Evolutionary conservation across 1,284 basidiomycete species (phyloP).

Genomic region (Moniliophthora roreri): DNA sequence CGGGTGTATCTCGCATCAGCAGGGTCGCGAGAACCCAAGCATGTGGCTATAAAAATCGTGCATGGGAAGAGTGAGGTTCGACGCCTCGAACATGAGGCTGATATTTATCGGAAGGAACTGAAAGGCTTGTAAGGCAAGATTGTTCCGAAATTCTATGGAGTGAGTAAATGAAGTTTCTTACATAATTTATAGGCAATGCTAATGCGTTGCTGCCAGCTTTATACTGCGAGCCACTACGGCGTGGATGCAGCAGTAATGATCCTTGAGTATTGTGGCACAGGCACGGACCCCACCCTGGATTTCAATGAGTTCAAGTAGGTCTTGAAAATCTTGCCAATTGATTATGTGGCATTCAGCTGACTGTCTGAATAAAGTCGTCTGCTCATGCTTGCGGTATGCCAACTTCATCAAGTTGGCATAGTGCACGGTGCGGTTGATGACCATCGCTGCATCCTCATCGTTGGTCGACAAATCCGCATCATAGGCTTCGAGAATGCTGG

Average conservation of each 20-base stretch:
- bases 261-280: background rate
- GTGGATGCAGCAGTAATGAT: background rate
- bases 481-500: background rate
- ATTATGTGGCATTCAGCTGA: background rate
- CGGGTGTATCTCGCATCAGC: background rate
- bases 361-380: background rate
- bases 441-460: background rate
- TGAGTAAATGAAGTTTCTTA: too few species aligned
- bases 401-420: background rate
- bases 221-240: background rate
- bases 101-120: background rate
- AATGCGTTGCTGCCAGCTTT: too few species aligned
- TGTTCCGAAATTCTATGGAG: background rate
- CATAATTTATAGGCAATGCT: too few species aligned
- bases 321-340: background rate
- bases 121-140: background rate
- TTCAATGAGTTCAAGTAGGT: conserved; percentile 1
- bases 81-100: background rate
- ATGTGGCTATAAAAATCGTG: background rate
- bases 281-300: background rate
- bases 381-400: background rate
- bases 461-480: background rate
- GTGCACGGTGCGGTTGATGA: background rate
- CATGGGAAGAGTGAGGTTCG: background rate
- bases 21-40: background rate